A percentile compares a stretch with the other conserved stretches of the same genome.
Conservation (phyloP, 176 grass and related monocot species). For the Metroxylon sagu region DNA sequence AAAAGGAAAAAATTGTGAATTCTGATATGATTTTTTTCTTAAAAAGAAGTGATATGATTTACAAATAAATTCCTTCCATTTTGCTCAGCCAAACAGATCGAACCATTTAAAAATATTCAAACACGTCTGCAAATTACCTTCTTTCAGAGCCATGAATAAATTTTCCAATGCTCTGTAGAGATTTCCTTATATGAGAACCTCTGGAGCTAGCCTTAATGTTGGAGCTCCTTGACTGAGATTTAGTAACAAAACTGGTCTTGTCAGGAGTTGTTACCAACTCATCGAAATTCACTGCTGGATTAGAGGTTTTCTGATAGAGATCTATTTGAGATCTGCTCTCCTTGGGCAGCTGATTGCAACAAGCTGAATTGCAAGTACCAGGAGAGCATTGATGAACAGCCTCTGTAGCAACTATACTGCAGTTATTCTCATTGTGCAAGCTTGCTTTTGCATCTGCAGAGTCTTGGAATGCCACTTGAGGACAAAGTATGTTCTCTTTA, state of each 20-base stretch:
- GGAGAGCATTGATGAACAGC: constrained; percentile 22
- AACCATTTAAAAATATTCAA: too few species aligned
- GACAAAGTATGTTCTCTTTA: constrained; percentile 1
- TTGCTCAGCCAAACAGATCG: neutral
- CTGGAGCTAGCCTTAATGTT: constrained; percentile 32
- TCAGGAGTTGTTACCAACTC: constrained; percentile 14
- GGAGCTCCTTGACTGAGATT: constrained; percentile 29
- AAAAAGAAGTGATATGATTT: too few species aligned
- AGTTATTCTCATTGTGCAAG: constrained; percentile 24
- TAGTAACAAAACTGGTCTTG: constrained; percentile 30
- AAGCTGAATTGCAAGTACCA: constrained; percentile 20
- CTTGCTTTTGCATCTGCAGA: neutral
- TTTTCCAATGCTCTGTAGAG: constrained; percentile 82
- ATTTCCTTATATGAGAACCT: constrained; percentile 85
- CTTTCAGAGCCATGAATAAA: constrained; percentile 70
- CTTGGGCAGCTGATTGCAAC: constrained; percentile 1
- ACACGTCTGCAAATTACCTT: constrained; percentile 29
- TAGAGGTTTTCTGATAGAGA: constrained; percentile 32
- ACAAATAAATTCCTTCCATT: too few species aligned
- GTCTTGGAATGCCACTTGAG: neutral
- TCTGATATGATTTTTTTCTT: too few species aligned
- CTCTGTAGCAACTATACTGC: constrained; percentile 23
- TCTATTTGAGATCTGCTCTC: constrained; percentile 38
- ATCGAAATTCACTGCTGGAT: constrained; percentile 35
- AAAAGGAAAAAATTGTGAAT: neutral